These are phyloP conservation scores for Monosporozyma aquatica DNA, from an alignment of 805 yeast genomes.

Conservation along the genomic window DNA sequence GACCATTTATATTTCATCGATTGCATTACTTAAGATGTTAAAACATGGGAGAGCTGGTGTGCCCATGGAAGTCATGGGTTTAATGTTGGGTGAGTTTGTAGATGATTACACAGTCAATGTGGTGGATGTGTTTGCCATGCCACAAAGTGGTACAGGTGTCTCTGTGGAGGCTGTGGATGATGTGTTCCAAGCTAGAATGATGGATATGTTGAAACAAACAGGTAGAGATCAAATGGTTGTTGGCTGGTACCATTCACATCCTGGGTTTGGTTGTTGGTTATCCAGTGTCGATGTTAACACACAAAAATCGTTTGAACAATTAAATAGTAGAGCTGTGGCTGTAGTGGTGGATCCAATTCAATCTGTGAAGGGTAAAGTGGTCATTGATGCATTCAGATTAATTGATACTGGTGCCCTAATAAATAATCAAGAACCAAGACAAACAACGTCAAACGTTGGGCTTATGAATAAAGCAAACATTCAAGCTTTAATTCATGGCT, in stretches of 20 bases:
- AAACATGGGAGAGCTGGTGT: slow-evolving; percentile 94
- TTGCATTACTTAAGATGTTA: slow-evolving; percentile 91
- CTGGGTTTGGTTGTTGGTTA: slow-evolving; percentile 99
- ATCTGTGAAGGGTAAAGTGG: slow-evolving; percentile 97
- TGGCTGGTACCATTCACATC: slow-evolving; percentile 99
- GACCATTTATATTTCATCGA: slow-evolving; percentile 90
- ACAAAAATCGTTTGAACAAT: slow-evolving; percentile 94
- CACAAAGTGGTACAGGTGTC: slow-evolving; percentile 97
- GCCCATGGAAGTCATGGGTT: slow-evolving; percentile 90
- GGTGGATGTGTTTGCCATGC: slow-evolving; percentile 98
- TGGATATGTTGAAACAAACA: slow-evolving; percentile 98
- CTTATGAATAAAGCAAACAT: slow-evolving; percentile 92
- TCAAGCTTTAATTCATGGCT: slow-evolving; percentile 93
- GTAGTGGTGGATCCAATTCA: slow-evolving; percentile 98
- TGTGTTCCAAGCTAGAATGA: slow-evolving; percentile 97
- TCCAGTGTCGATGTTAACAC: slow-evolving; percentile 96
- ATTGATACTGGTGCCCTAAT: slow-evolving; percentile 80
- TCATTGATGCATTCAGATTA: slow-evolving; percentile 94
- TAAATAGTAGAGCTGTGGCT: slow-evolving; percentile 93
- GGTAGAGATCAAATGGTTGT: slow-evolving; percentile 99
- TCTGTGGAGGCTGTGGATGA: slow-evolving; percentile 99
- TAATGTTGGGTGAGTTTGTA: slow-evolving; percentile 96
- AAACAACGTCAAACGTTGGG: slow-evolving; percentile 92
- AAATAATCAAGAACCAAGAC: slow-evolving; percentile 97
- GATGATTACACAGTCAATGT: slow-evolving; percentile 97